phyloP scores from a whole-genome alignment of 73 alveolate species.

The Blepharisma stoltei region DNA sequence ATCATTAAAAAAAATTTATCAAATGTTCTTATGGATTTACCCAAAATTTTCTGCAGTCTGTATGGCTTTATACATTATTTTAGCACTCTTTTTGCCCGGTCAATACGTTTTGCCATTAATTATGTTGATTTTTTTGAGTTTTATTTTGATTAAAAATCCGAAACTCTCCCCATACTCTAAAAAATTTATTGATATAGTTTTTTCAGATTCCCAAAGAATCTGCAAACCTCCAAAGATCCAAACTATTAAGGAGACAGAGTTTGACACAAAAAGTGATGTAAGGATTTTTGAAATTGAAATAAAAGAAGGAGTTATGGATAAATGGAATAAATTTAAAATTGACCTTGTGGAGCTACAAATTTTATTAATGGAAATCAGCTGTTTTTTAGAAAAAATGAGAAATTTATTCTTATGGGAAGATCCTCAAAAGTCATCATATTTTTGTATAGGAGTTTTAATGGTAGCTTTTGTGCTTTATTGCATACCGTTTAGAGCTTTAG shows the following conservation, averaged over 20 bases:
- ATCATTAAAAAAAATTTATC: not conserved
- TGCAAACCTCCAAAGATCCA: not conserved
- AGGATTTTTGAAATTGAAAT: not conserved
- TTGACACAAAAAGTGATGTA: not conserved
- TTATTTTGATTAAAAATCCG: not conserved
- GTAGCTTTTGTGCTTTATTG: constrained; percentile 2
- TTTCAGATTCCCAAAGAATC: not conserved
- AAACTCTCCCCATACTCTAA: not conserved
- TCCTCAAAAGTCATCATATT: constrained; percentile 18
- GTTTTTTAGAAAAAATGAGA: not conserved
- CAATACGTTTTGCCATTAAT: not conserved
- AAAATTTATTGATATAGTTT: not conserved
- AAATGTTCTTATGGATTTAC: not conserved
- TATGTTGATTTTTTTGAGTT: not conserved
- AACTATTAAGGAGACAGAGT: constrained; percentile 1
- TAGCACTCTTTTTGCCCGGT: not conserved
- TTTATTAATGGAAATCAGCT: not conserved
- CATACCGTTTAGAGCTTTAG: not conserved
- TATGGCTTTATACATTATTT: constrained; percentile 5
- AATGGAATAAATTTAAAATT: not conserved
- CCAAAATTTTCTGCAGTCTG: constrained; percentile 9
- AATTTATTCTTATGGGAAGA: constrained; percentile 25
- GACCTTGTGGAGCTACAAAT: constrained; percentile 3
- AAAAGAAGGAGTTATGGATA: constrained; percentile 13
- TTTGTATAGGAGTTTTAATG: not conserved